phyloP scores from a whole-genome alignment of 192 early-diverging fungal species.

The Linderina pennispora region DNA sequence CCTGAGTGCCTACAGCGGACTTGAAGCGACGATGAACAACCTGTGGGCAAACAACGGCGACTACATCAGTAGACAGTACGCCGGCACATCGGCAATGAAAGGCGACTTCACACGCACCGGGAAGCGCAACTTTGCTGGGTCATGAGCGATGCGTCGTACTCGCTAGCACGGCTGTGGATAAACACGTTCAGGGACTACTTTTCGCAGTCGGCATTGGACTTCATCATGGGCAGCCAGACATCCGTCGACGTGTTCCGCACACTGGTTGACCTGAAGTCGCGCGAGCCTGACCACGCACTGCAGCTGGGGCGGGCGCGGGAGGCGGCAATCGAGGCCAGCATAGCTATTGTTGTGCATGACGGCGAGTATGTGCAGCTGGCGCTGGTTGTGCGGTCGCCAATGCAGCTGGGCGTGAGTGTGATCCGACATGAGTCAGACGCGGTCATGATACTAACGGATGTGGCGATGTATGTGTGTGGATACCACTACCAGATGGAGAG shows the following conservation, averaged over 20 bases:
- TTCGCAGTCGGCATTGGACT: slow-evolving; percentile 50
- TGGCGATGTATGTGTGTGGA: slow-evolving; percentile 62
- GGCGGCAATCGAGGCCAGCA: slow-evolving; percentile 48
- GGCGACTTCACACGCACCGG: slow-evolving; percentile 74
- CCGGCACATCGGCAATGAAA: slow-evolving; percentile 73
- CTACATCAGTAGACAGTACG: slow-evolving; percentile 68
- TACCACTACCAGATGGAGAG: slow-evolving; percentile 65
- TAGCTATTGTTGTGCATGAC: slow-evolving; percentile 57
- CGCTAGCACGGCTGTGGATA: slow-evolving; percentile 65
- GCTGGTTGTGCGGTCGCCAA: slow-evolving; percentile 58
- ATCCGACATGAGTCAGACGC: slow-evolving; percentile 52
- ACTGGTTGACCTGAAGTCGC: slow-evolving; percentile 36
- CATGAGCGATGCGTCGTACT: slow-evolving; percentile 73
- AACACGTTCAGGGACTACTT: slow-evolving; percentile 72
- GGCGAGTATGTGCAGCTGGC: slow-evolving; percentile 56
- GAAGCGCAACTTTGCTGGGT: slow-evolving; percentile 66
- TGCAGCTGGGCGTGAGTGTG: slow-evolving; percentile 45
- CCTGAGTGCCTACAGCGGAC: slow-evolving; percentile 53
- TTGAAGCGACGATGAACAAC: slow-evolving; percentile 61
- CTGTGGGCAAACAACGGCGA: slow-evolving; percentile 81
- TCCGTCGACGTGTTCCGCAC: slow-evolving; percentile 34
- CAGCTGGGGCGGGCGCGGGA: slow-evolving; percentile 18
- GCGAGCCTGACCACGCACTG: slow-evolving; percentile 29
- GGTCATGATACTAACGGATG: slow-evolving; percentile 57
- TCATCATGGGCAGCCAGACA: slow-evolving; percentile 26